Base-by-base conservation (phyloP, 441 rosid species). In the Gossypium schwendimanii region DNA sequence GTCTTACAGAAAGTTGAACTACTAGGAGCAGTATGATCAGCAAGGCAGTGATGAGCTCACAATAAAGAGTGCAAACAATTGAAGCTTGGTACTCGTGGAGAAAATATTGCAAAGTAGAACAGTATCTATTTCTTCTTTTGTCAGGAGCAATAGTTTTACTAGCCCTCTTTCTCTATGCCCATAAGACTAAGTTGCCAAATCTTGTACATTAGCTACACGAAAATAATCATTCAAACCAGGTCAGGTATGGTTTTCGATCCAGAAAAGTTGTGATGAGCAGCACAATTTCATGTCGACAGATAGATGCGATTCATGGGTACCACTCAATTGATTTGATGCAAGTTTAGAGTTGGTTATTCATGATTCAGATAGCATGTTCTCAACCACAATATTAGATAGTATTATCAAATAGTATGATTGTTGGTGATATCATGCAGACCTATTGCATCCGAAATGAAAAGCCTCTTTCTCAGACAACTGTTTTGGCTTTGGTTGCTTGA, bases 361-460 rank as follows among this genome's bases (percentile, higher is more conserved):
- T 20, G 54, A 47, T 75, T 68, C 49, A 57, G 58, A 74, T 66
- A 17, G 28, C 53, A 50, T 59, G 18, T 63, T 73, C 62, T 44
- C 58, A 31, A 63, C n/a, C 3, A 63, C 24, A 28, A 53, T 20
- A 31, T 55, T 39, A 57, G 21, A 65, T n/a, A 54, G 26, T 21
- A 26, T 21, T 23, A 39, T 31, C 59, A 26, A 36, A 53, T 39
- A 44, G 33, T 62, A 28, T 45, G n/a, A 28, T 47, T 63, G 39
- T 73, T 66, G 79, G 20, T 18, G 49, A 77, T 53, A 61, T 59
- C 72, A 74, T 64, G 71, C 36, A 55, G 74, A 72, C 57, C 74
- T 84, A 85, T 23, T 80, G 73, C 72, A 88, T 82, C 96, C 87
- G 82, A 68, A 87, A 84, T 7, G 93, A 87, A 83, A 88, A 86